Conservation (phyloP, 495 filamentous ascomycete species). For the Parmelia sp. region DNA sequence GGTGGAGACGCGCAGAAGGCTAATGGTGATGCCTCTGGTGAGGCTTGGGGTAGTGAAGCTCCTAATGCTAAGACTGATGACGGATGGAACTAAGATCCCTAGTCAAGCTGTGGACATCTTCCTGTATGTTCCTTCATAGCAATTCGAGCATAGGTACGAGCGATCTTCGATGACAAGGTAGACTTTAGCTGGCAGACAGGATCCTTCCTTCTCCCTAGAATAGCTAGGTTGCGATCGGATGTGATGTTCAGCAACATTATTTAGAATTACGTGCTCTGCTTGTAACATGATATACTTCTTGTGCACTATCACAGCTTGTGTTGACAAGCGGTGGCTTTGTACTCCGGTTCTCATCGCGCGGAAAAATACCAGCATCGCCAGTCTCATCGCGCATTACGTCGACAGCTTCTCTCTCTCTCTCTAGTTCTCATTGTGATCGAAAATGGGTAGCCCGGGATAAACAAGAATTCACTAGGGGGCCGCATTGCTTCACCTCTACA, state of each 20-base stretch:
- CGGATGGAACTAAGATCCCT: not conserved
- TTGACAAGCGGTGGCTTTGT: not conserved
- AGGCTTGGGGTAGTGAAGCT: constrained; percentile 12
- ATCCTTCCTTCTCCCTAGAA: not conserved
- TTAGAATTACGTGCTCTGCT: not conserved
- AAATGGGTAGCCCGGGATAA: not conserved
- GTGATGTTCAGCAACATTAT: not conserved
- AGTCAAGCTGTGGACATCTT: not conserved
- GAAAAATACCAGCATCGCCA: not conserved
- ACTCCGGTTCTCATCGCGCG: not conserved
- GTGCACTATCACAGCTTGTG: not conserved
- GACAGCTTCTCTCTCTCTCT: not conserved
- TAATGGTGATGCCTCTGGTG: constrained; percentile 15
- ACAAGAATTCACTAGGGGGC: not conserved
- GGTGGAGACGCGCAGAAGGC: constrained; percentile 1
- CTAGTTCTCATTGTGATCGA: not conserved
- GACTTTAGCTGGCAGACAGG: not conserved
- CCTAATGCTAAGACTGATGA: constrained; percentile 7
- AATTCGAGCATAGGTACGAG: not conserved
- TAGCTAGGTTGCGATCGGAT: not conserved
- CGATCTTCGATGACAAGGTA: not conserved
- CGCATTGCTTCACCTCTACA: not conserved
- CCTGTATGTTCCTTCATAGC: not conserved
- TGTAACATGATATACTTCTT: not conserved
- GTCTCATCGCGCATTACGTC: not conserved